Conservation (phyloP, 768 basidiomycete genomes). For the Suillus decipiens region DNA sequence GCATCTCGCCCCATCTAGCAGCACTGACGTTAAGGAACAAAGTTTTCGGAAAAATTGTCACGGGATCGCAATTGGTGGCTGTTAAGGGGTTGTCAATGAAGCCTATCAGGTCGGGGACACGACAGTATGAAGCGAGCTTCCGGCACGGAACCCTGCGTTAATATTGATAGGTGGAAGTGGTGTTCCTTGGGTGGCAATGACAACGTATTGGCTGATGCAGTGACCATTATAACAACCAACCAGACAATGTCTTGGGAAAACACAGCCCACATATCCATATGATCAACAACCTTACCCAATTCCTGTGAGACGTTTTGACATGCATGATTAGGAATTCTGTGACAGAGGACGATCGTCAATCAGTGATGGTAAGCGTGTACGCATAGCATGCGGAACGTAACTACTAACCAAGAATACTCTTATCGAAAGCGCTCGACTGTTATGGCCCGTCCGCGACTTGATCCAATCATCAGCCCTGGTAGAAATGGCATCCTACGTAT, state of each 20-base stretch:
- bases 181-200: not conserved
- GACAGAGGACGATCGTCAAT: not conserved
- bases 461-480: not conserved
- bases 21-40: slow-evolving; percentile 1
- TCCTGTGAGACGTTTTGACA: not conserved
- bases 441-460: not conserved
- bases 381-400: not conserved
- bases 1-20: not conserved
- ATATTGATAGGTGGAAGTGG: not conserved
- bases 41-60: not conserved
- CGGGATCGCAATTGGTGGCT: no score
- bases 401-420: not conserved
- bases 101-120: no score
- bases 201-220: not conserved
- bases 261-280: not conserved
- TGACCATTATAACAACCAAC: not conserved
- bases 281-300: not conserved
- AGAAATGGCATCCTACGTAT: not conserved
- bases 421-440: not conserved
- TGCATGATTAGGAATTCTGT: not conserved
- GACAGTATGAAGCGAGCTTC: no score
- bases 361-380: not conserved
- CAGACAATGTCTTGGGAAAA: not conserved
- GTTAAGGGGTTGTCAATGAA: no score
- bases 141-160: no score